Conservation (phyloP, 176 grass and related monocot species). For the Oryza brachyantha region DNA sequence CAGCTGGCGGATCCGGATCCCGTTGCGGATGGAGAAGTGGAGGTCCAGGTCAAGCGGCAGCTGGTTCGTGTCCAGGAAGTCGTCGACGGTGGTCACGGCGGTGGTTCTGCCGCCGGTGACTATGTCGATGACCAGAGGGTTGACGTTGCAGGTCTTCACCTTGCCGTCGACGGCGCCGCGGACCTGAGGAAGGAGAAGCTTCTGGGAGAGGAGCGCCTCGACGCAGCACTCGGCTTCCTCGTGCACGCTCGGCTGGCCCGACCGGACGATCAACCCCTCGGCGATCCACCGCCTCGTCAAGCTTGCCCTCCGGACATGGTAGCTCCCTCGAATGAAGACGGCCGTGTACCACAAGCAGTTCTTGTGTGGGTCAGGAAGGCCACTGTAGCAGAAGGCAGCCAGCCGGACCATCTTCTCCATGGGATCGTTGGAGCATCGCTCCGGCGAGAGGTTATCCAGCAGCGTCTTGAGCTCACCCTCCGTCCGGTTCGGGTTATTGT, state of each 20-base stretch:
- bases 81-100: background rate
- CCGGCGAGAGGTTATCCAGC: too few relatives aligned
- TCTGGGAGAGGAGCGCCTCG: background rate
- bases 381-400: background rate
- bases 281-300: constrained; percentile 13
- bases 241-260: background rate
- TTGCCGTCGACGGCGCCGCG: background rate
- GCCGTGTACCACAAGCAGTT: constrained; percentile 1
- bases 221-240: background rate
- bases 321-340: background rate
- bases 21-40: constrained; percentile 9
- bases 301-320: background rate
- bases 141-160: background rate
- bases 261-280: background rate
- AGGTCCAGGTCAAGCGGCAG: background rate
- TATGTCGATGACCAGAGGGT: background rate
- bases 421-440: too few relatives aligned
- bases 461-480: background rate
- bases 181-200: background rate
- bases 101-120: too few relatives aligned
- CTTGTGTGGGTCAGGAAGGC: background rate
- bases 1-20: background rate
- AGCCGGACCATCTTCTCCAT: background rate
- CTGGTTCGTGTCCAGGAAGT: background rate
- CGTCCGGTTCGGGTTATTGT: background rate